These are phyloP conservation scores for Colletotrichum eremochloae DNA, from an alignment of 2,329 filamentous ascomycete species.

Conservation along the genomic window DNA sequence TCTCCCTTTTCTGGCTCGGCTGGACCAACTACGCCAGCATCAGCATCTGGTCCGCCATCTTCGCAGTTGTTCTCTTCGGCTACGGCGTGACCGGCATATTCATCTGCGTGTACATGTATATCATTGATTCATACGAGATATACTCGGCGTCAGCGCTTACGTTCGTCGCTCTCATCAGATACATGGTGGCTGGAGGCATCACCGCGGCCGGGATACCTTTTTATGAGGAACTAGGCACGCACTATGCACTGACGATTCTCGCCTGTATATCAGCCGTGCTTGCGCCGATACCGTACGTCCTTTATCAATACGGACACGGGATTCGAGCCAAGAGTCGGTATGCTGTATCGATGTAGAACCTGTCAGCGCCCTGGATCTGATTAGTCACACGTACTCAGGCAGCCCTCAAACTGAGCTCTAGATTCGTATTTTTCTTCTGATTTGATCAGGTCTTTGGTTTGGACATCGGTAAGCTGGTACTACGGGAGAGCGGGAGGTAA, in stretches of 20 bases:
- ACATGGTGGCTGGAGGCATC: slow-evolving; percentile 51
- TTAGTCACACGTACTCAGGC: background rate
- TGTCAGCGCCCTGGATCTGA: no score
- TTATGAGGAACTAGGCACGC: slow-evolving; percentile 51
- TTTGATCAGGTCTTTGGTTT: background rate
- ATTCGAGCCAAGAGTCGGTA: slow-evolving; percentile 29
- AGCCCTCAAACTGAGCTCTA: no score
- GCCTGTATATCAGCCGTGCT: slow-evolving; percentile 48
- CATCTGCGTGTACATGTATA: slow-evolving; percentile 53
- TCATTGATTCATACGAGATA: slow-evolving; percentile 53
- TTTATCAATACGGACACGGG: slow-evolving; percentile 46
- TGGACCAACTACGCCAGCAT: slow-evolving; percentile 59
- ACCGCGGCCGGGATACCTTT: slow-evolving; percentile 52
- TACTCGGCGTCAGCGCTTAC: slow-evolving; percentile 52
- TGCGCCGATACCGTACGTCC: slow-evolving; percentile 48
- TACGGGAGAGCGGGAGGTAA: background rate
- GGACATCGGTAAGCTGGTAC: background rate
- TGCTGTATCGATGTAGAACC: slow-evolving; percentile 19
- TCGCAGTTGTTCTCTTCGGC: slow-evolving; percentile 59
- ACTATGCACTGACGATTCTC: slow-evolving; percentile 52
- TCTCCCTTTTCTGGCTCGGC: slow-evolving; percentile 65
- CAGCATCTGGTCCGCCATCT: slow-evolving; percentile 60
- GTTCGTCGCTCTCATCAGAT: slow-evolving; percentile 50
- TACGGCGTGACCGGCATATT: slow-evolving; percentile 59
- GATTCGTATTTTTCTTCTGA: no score